phyloP scores from a whole-genome alignment of 1,284 basidiomycete genomes.

The Chalciporus sp. region DNA sequence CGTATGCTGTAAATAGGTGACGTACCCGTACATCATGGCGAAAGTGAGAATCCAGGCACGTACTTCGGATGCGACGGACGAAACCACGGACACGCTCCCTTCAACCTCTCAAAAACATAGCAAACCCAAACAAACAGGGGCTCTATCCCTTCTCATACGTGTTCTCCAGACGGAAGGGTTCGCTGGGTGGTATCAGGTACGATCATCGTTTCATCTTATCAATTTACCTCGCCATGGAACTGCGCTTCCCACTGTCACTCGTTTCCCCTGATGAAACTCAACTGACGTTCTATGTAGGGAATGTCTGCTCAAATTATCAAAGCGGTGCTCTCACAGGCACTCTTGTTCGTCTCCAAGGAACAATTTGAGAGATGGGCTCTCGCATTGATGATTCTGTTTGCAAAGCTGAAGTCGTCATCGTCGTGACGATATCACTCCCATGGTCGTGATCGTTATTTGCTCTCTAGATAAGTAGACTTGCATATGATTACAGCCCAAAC shows the following conservation, averaged over 20 bases:
- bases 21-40: conserved; percentile 94
- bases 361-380: conserved; percentile 81
- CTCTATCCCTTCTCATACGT: conserved; percentile 73
- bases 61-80: conserved; percentile 50
- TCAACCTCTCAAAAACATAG: conserved; percentile 26
- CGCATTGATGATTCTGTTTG: conserved; percentile 56
- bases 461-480: no score
- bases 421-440: conserved; percentile 10
- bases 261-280: neutral
- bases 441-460: no score
- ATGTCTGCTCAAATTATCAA: conserved; percentile 92
- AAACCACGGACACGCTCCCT: conserved; percentile 37
- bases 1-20: conserved; percentile 55
- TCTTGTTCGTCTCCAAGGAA: conserved; percentile 82
- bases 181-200: conserved; percentile 94
- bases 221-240: neutral
- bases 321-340: conserved; percentile 83
- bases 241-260: neutral
- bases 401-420: conserved; percentile 20
- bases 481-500: no score
- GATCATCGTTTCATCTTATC: conserved; percentile 9
- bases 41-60: conserved; percentile 96
- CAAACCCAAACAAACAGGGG: conserved; percentile 62
- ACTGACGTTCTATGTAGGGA: conserved; percentile 52
- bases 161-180: conserved; percentile 80